Percentiles rank a stretch among this genome's conserved stretches.
These are phyloP conservation scores for Rutidosis leptorrhynchoides DNA, from an alignment of 129 eudicot genomes.

Conservation along the genomic window DNA sequence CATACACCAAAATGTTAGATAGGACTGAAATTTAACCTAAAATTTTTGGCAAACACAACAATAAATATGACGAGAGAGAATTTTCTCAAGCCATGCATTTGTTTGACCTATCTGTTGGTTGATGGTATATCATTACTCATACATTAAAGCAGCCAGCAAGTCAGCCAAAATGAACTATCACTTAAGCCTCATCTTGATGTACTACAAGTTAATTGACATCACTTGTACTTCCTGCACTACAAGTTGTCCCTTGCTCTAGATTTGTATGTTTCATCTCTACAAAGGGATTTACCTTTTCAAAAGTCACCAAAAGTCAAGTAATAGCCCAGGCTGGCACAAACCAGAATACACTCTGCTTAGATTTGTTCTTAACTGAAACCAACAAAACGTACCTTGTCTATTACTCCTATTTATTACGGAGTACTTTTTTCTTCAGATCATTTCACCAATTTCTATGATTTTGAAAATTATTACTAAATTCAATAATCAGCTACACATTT, in stretches of 20 bases:
- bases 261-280: neutral
- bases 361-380: too few relatives aligned
- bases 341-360: neutral
- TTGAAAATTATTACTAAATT: too few relatives aligned
- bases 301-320: neutral
- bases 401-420: too few relatives aligned
- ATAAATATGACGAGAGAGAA: too few relatives aligned
- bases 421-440: neutral
- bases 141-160: neutral
- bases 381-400: too few relatives aligned
- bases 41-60: too few relatives aligned
- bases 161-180: neutral
- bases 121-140: neutral
- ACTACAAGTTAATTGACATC: neutral
- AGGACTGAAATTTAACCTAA: too few relatives aligned
- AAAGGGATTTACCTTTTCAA: neutral
- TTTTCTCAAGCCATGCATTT: too few relatives aligned
- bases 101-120: too few relatives aligned
- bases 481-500: neutral
- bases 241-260: neutral
- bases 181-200: neutral
- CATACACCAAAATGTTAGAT: neutral
- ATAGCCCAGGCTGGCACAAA: slow-evolving; percentile 10
- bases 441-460: neutral
- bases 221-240: slow-evolving; percentile 8